phyloP scores from a whole-genome alignment of 164 flowering plant species.

The Sextonia rubra region DNA sequence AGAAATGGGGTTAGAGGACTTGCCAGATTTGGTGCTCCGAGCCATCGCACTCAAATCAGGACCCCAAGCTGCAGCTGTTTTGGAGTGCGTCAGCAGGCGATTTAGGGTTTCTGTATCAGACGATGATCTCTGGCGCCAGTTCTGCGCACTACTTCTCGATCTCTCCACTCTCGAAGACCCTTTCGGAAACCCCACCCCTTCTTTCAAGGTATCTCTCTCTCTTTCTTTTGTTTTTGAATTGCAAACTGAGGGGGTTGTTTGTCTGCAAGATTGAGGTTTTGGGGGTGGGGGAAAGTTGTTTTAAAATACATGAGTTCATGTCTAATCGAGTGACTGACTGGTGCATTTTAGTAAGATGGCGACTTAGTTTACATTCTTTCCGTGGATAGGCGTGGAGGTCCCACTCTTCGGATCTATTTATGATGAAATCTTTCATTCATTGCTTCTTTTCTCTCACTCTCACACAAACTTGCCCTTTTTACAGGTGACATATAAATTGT shows the following conservation, averaged over 20 bases:
- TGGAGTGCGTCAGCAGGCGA: conserved; percentile 43
- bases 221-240: neutral
- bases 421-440: neutral
- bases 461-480: too few relatives aligned
- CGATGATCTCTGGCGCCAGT: conserved; percentile 57
- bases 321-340: too few relatives aligned
- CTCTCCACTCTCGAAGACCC: conserved; percentile 58
- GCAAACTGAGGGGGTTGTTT: too few relatives aligned
- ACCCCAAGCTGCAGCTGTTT: conserved; percentile 36
- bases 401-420: too few relatives aligned
- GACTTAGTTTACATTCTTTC: too few relatives aligned
- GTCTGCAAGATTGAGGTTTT: too few relatives aligned
- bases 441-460: too few relatives aligned
- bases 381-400: too few relatives aligned
- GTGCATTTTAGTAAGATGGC: too few relatives aligned
- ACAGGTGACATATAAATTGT: conserved; percentile 60
- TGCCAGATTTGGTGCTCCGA: conserved; percentile 55
- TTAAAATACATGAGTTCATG: too few relatives aligned
- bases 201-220: conserved; percentile 36
- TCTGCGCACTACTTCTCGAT: conserved; percentile 52
- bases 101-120: conserved; percentile 50
- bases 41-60: conserved; percentile 44
- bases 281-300: too few relatives aligned
- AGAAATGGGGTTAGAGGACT: conserved; percentile 34
- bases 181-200: conserved; percentile 46